Base-by-base conservation (phyloP, 108 stramenopile genomes). In the Skeletonema marinoi region DNA sequence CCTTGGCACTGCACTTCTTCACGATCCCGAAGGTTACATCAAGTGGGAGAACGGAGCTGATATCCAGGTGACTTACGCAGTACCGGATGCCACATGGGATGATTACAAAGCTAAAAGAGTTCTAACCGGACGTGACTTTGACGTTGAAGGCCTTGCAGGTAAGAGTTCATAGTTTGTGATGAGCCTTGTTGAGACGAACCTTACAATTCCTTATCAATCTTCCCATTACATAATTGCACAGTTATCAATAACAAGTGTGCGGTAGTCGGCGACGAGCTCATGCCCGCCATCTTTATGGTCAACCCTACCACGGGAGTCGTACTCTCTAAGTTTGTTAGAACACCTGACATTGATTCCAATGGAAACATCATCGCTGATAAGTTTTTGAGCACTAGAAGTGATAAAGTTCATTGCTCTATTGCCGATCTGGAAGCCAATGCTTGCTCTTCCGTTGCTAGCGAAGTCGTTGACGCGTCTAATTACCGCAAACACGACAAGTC, bases 41-140 rank as follows among this genome's bases (percentile, higher is more conserved):
- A 25, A 73, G 42, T 83, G 82, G 82, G 82, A 83, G 39, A 83
- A 83, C 54, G 82, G 76, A 4, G 82, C 82, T 19, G 82, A 83
- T 38, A 83, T 83, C 31, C 77, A 78, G 32, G 82, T 83, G 32
- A 30, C 76, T 14, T 83, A 83, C 66, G 12, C 58, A 10, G 51
- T 65, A 11, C 82, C 82, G 0, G 77, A 83, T 59, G 14, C 41
- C 14, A 83, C 71, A 2, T 83, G 82, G 82, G 66, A 78, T 61
- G 59, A 54, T 31, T 83, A 61, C 77, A 77, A 78, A 58, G 69
- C 62, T 21, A 13, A 67, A 17, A 65, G 82, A 13, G 82, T 83
- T 38, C 61, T 83, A 56, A 83, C 82, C 5, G 82, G 82, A 5
- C 70, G 82, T 61, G 82, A 83, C 50, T 83, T 83, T 61, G 82